Conservation (phyloP, 495 filamentous ascomycete species). For the Xylaria palmicola region DNA sequence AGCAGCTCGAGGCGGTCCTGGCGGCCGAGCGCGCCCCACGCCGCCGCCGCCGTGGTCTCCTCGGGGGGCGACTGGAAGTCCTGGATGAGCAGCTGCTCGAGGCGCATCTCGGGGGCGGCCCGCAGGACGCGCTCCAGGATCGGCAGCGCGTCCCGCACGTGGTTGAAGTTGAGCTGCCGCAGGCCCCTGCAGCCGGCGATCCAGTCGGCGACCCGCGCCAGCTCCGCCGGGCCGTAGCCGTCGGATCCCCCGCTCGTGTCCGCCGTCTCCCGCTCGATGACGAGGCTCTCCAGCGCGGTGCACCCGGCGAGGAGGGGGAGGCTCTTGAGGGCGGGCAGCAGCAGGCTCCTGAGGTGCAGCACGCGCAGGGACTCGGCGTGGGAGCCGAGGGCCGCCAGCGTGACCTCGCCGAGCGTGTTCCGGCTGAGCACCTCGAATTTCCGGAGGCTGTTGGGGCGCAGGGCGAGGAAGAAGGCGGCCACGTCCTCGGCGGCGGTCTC, state of each 20-base stretch:
- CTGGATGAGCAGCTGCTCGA: conserved; percentile 25
- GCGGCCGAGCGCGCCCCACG: conserved; percentile 21
- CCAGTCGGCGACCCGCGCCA: conserved; percentile 54
- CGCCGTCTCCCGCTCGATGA: conserved; percentile 40
- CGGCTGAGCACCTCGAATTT: conserved; percentile 58
- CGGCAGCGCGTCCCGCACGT: conserved; percentile 48
- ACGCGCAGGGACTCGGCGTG: conserved; percentile 58
- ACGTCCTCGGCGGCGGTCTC: conserved; percentile 53
- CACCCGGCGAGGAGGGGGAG: conserved; percentile 52
- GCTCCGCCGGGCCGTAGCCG: conserved; percentile 45
- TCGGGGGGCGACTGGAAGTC: neutral
- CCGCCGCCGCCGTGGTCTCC: neutral
- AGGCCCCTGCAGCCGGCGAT: conserved; percentile 56
- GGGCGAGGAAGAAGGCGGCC: conserved; percentile 55
- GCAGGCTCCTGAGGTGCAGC: conserved; percentile 54
- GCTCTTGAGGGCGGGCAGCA: conserved; percentile 43
- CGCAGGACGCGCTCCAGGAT: conserved; percentile 55
- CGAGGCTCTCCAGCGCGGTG: conserved; percentile 51
- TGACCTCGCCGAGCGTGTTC: conserved; percentile 51
- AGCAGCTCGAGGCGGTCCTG: conserved; percentile 29
- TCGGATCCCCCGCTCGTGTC: conserved; percentile 41
- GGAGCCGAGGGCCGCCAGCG: conserved; percentile 56
- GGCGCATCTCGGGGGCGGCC: conserved; percentile 23
- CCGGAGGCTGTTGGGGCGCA: conserved; percentile 58
- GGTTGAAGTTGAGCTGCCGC: conserved; percentile 47